These are phyloP conservation scores for Brassica juncea DNA, from an alignment of 345 rosid species.

Conservation along the genomic window DNA sequence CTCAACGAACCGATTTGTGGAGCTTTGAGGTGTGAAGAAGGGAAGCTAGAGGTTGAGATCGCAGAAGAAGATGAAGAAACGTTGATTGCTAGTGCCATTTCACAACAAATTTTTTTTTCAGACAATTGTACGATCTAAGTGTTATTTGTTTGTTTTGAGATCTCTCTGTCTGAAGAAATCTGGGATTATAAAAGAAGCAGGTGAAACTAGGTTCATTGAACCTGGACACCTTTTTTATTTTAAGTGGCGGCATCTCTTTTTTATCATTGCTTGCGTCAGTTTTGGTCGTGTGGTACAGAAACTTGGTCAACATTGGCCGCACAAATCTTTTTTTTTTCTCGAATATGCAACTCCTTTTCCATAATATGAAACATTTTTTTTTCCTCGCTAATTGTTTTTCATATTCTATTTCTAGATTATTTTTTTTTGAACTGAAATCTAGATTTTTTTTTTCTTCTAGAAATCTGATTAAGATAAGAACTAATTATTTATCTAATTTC, in stretches of 20 bases:
- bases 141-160: neutral
- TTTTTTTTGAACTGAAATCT: neutral
- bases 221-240: slow-evolving; percentile 34
- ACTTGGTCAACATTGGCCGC: slow-evolving; percentile 20
- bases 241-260: slow-evolving; percentile 29
- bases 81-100: slow-evolving; percentile 58
- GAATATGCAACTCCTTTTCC: neutral
- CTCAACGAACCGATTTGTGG: slow-evolving; percentile 58
- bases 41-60: slow-evolving; percentile 39
- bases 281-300: slow-evolving; percentile 34
- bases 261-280: slow-evolving; percentile 39
- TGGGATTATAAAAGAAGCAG: slow-evolving; percentile 26
- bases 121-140: neutral
- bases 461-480: neutral
- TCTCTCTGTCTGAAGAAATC: neutral
- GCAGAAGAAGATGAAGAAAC: slow-evolving; percentile 48
- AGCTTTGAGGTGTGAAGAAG: slow-evolving; percentile 50
- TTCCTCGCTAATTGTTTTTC: neutral
- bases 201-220: slow-evolving; percentile 42
- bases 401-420: neutral
- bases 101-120: neutral
- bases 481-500: neutral
- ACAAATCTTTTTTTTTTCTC: neutral
- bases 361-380: neutral
- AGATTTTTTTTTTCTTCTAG: neutral